These are phyloP conservation scores for Alternaria atra DNA, from an alignment of 2,329 filamentous ascomycete genomes.

Conservation along the genomic window DNA sequence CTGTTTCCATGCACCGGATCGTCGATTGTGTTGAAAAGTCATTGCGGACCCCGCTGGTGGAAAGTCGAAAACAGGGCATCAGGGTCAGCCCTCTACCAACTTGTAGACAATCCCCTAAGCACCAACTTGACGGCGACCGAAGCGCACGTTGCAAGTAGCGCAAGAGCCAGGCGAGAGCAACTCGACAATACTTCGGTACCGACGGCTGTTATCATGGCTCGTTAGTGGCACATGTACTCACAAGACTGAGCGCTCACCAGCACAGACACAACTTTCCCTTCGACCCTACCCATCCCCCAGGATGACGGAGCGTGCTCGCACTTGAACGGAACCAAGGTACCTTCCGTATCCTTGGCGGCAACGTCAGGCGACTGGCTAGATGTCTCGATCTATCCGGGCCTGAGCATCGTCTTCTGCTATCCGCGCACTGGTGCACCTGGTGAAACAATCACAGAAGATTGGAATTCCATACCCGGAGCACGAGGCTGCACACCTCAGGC, in stretches of 20 bases:
- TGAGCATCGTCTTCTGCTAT: slow-evolving; percentile 56
- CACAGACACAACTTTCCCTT: slow-evolving; percentile 42
- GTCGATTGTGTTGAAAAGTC: slow-evolving; percentile 6
- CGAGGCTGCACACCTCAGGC: slow-evolving; percentile 56
- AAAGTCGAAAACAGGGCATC: slow-evolving; percentile 1
- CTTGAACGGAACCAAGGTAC: slow-evolving; percentile 34
- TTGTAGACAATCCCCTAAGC: slow-evolving; percentile 1
- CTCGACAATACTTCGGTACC: slow-evolving; percentile 3
- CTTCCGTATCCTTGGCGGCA: slow-evolving; percentile 45
- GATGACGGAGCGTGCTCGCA: slow-evolving; percentile 55
- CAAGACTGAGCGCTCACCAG: slow-evolving; percentile 21
- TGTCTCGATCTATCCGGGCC: slow-evolving; percentile 47
- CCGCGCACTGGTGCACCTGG: slow-evolving; percentile 52
- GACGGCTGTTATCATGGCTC: slow-evolving; percentile 25
- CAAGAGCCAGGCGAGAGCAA: slow-evolving; percentile 7
- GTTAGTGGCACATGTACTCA: slow-evolving; percentile 21
- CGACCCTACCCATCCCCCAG: slow-evolving; percentile 49
- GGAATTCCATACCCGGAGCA: slow-evolving; percentile 56
- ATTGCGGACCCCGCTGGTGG: background rate
- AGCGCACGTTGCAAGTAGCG: background rate
- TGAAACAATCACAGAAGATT: slow-evolving; percentile 53
- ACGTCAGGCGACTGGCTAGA: slow-evolving; percentile 42
- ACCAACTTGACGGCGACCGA: slow-evolving; percentile 7
- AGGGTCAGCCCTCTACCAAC: background rate
- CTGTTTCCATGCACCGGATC: background rate